phyloP scores from a whole-genome alignment of 306 rosid species.

The Acacia crassicarpa region DNA sequence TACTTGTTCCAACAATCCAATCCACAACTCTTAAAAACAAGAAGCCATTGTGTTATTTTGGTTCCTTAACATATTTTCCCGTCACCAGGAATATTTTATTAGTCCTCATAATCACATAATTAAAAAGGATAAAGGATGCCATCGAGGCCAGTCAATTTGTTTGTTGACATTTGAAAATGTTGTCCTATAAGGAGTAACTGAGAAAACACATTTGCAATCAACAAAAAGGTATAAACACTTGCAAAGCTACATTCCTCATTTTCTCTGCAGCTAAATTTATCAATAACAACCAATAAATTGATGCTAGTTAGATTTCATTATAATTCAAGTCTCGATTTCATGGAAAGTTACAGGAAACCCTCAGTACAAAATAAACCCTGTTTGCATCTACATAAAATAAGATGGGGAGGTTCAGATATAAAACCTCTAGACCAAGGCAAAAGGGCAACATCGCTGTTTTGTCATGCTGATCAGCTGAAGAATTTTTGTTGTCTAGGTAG shows the following conservation, averaged over 20 bases:
- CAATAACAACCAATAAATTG: background rate
- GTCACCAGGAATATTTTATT: background rate
- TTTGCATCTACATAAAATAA: background rate
- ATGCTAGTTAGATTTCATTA: conserved; percentile 2
- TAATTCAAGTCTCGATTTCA: conserved; percentile 3
- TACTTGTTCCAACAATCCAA: background rate
- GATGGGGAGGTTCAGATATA: conserved; percentile 11
- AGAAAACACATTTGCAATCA: background rate
- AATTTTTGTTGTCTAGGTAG: conserved; percentile 63
- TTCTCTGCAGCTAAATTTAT: background rate
- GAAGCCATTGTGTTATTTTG: background rate
- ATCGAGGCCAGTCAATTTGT: background rate
- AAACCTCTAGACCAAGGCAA: conserved; percentile 90
- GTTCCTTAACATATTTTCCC: background rate
- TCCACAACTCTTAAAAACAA: background rate
- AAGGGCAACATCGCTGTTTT: conserved; percentile 78
- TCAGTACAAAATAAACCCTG: conserved; percentile 3
- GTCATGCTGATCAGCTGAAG: conserved; percentile 50
- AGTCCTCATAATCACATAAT: background rate
- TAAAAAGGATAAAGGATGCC: background rate
- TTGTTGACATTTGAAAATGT: background rate
- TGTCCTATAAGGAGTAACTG: background rate
- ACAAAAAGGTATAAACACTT: background rate
- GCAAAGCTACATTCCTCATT: background rate
- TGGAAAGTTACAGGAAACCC: background rate